Conservation (phyloP, 306 rosid genomes). For the Boehmeria nivea region DNA sequence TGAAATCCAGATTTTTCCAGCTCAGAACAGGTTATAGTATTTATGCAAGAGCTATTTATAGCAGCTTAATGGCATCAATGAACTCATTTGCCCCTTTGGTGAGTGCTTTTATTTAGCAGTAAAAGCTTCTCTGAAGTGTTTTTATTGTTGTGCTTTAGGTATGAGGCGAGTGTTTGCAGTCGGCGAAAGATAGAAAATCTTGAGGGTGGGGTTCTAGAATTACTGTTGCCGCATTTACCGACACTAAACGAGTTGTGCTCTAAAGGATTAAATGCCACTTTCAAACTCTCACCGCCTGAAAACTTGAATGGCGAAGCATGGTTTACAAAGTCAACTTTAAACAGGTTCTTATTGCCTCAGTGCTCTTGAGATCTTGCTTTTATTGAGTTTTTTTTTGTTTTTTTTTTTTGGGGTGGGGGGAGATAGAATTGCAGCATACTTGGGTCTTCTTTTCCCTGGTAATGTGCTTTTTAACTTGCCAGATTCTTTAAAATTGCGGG, state of each 20-base stretch:
- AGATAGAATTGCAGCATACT: neutral
- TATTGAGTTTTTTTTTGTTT: slow-evolving; percentile 7
- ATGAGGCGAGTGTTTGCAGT: slow-evolving; percentile 54
- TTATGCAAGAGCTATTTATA: neutral
- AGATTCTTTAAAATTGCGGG: slow-evolving; percentile 67
- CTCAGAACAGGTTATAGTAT: slow-evolving; percentile 52
- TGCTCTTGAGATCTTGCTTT: neutral
- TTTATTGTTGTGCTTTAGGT: slow-evolving; percentile 36
- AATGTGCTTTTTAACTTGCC: slow-evolving; percentile 18
- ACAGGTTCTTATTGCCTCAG: slow-evolving; percentile 47
- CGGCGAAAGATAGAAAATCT: slow-evolving; percentile 46
- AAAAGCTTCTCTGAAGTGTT: neutral
- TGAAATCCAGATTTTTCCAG: slow-evolving; percentile 58
- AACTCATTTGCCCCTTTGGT: no score
- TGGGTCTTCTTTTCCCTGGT: slow-evolving; percentile 11
- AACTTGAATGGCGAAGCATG: slow-evolving; percentile 51
- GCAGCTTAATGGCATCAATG: neutral
- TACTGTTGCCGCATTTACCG: slow-evolving; percentile 61
- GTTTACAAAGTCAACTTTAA: slow-evolving; percentile 77
- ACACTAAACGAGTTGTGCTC: slow-evolving; percentile 44
- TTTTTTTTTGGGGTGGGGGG: slow-evolving; percentile 2
- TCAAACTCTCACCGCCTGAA: slow-evolving; percentile 53
- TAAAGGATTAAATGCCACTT: slow-evolving; percentile 51
- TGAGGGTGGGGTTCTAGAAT: slow-evolving; percentile 56
- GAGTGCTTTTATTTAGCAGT: no score